These are phyloP conservation scores for Volvox carteri DNA, from an alignment of 163 green algal species.

Conservation along the genomic window DNA sequence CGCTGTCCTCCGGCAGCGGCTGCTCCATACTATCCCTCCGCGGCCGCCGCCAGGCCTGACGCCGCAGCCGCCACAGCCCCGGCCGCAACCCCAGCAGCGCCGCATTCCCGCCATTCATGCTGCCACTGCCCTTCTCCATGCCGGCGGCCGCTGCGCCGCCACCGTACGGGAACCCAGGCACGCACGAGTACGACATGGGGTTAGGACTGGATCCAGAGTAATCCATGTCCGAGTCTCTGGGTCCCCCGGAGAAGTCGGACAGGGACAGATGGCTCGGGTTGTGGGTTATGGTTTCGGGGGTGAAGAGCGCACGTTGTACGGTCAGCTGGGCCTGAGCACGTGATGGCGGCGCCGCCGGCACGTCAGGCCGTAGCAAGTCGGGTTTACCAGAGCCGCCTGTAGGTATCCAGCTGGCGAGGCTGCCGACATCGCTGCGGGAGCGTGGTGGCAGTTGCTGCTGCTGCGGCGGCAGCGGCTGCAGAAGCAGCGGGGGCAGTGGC, in stretches of 20 bases:
- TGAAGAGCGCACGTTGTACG: not conserved
- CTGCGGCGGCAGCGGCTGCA: not conserved
- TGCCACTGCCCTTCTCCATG: not conserved
- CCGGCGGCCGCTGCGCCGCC: not conserved
- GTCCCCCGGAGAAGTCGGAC: constrained; percentile 12
- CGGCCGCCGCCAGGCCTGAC: not conserved
- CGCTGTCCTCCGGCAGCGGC: not conserved
- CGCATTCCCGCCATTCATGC: not conserved
- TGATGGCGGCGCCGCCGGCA: not conserved
- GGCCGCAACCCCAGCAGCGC: not conserved
- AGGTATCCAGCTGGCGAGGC: not conserved
- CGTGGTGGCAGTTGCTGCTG: not conserved
- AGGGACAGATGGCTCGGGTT: not conserved
- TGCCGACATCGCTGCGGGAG: not conserved
- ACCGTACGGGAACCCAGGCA: not conserved
- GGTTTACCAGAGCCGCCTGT: not conserved
- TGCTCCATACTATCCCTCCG: not conserved
- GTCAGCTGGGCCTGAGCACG: not conserved
- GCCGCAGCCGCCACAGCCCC: not conserved
- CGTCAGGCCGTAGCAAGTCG: not conserved
- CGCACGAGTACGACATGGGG: constrained; percentile 15
- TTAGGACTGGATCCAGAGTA: not conserved
- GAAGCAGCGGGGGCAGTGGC: not conserved
- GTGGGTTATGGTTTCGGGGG: not conserved
- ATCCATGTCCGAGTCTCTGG: constrained; percentile 9